These are phyloP conservation scores for Boletus subcaerulescens DNA, from an alignment of 768 basidiomycete genomes.

Conservation along the genomic window DNA sequence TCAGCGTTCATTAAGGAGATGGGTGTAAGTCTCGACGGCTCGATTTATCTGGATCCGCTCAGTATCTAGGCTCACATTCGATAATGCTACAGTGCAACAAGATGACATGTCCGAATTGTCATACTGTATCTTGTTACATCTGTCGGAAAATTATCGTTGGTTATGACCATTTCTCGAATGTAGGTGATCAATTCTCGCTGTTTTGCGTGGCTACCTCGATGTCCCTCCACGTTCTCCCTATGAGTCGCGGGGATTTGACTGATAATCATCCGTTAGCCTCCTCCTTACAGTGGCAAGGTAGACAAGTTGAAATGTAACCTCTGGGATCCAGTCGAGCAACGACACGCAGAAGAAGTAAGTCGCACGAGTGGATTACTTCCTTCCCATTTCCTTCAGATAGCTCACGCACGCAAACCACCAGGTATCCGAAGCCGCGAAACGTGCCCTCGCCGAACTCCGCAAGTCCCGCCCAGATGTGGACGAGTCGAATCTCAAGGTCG, in stretches of 20 bases:
- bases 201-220: background rate
- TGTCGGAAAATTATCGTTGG: slow-evolving; percentile 72
- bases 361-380: background rate
- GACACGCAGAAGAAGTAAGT: slow-evolving; percentile 64
- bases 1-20: slow-evolving; percentile 78
- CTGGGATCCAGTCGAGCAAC: slow-evolving; percentile 65
- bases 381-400: background rate
- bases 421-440: slow-evolving; percentile 68
- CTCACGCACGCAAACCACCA: slow-evolving; percentile 25
- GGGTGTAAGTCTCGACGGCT: slow-evolving; percentile 51
- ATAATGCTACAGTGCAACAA: slow-evolving; percentile 75
- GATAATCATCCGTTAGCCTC: slow-evolving; percentile 17
- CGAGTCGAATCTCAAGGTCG: slow-evolving; percentile 59
- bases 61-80: background rate
- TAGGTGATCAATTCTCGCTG: slow-evolving; percentile 23
- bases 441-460: slow-evolving; percentile 61
- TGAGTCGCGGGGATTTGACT: background rate
- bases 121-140: slow-evolving; percentile 76
- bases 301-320: slow-evolving; percentile 54
- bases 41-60: background rate
- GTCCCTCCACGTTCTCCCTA: too few species aligned
- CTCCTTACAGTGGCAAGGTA: slow-evolving; percentile 14
- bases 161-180: slow-evolving; percentile 73
- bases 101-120: slow-evolving; percentile 77
- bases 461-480: slow-evolving; percentile 60